Evolutionary conservation across 2,329 filamentous ascomycete genomes (phyloP).

Genomic region (Leptographium galeiforme): DNA sequence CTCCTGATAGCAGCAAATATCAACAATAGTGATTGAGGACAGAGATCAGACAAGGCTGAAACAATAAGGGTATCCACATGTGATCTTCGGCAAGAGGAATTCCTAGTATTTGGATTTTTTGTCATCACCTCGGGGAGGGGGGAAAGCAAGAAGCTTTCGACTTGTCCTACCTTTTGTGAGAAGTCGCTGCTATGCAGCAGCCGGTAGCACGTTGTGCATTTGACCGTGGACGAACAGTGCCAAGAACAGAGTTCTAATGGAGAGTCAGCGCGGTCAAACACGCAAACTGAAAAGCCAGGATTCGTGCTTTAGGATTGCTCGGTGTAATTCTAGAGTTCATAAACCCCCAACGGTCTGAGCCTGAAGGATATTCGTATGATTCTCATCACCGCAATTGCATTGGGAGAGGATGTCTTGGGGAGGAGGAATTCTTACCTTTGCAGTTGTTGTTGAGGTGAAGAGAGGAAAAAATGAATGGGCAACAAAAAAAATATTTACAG

Average conservation of each 20-base stretch:
- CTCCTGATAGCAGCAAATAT: conserved; percentile 1
- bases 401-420: neutral
- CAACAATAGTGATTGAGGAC: conserved; percentile 10
- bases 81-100: conserved; percentile 56
- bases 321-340: conserved; percentile 40
- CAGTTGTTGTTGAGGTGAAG: neutral
- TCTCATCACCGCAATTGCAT: conserved; percentile 28
- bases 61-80: conserved; percentile 45
- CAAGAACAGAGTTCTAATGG: neutral
- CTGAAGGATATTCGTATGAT: conserved; percentile 43
- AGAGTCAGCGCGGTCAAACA: neutral
- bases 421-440: neutral
- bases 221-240: too few relatives aligned
- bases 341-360: conserved; percentile 41
- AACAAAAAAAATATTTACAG: neutral
- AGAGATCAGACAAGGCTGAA: conserved; percentile 57
- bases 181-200: conserved; percentile 1
- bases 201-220: neutral
- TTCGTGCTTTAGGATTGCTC: conserved; percentile 29
- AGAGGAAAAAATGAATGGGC: conserved; percentile 8
- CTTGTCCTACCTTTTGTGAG: conserved; percentile 32
- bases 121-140: conserved; percentile 38
- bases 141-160: neutral
- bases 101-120: conserved; percentile 45
- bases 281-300: conserved; percentile 7